phyloP scores from a whole-genome alignment of 2,329 filamentous ascomycete genomes.

The Atkinsonella hypoxylon region DNA sequence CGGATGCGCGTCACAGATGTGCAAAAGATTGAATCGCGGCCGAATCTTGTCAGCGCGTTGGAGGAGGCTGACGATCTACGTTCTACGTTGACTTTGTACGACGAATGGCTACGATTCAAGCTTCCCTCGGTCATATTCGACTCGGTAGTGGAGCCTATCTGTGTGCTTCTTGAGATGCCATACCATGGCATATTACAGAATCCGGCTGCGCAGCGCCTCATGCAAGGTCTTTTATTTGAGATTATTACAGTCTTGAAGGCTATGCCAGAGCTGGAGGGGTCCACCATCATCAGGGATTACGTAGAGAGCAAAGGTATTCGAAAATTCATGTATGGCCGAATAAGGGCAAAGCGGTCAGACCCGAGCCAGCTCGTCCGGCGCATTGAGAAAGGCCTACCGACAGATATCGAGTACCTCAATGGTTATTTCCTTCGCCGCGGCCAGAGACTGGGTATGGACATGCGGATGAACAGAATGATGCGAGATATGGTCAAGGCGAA shows the following conservation, averaged over 20 bases:
- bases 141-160: slow-evolving; percentile 69
- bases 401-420: slow-evolving; percentile 77
- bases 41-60: slow-evolving; percentile 14
- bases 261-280: slow-evolving; percentile 60
- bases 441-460: slow-evolving; percentile 57
- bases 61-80: slow-evolving; percentile 12
- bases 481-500: slow-evolving; percentile 64
- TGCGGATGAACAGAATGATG: slow-evolving; percentile 61
- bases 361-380: slow-evolving; percentile 56
- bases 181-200: slow-evolving; percentile 64
- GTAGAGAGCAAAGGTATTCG: slow-evolving; percentile 50
- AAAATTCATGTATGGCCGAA: slow-evolving; percentile 36
- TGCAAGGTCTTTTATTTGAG: slow-evolving; percentile 63
- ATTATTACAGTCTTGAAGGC: slow-evolving; percentile 57
- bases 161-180: slow-evolving; percentile 62
- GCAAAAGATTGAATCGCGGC: slow-evolving; percentile 10
- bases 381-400: slow-evolving; percentile 46
- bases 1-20: slow-evolving; percentile 8
- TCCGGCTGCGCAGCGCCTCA: slow-evolving; percentile 49
- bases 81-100: slow-evolving; percentile 14
- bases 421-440: slow-evolving; percentile 75
- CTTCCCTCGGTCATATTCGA: slow-evolving; percentile 68
- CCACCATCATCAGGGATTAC: slow-evolving; percentile 42
- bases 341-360: slow-evolving; percentile 32
- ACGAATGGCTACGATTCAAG: slow-evolving; percentile 54